Percentiles rank a stretch among this genome's conserved stretches.
Evolutionary conservation across 495 filamentous ascomycete genomes (phyloP).

Genomic region (Astrocystis sublimbata): DNA sequence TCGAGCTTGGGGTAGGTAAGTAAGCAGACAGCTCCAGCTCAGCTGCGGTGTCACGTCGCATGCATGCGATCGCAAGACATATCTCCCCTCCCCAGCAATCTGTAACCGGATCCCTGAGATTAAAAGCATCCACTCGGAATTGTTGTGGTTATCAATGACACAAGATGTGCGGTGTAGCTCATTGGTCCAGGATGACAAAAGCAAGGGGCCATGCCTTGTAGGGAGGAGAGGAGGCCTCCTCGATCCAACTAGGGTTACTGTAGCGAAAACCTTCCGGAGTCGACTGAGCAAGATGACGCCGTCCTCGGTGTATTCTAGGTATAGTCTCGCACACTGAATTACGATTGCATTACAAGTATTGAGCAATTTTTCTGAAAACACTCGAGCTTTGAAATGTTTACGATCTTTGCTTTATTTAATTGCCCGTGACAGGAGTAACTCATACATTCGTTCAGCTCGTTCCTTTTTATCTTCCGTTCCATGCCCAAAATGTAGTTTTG

Average conservation of each 20-base stretch:
- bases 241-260: neutral
- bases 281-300: too few species aligned
- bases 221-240: neutral
- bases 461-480: neutral
- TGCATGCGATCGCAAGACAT: neutral
- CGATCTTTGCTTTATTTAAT: neutral
- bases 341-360: neutral
- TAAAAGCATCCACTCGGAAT: slow-evolving; percentile 2
- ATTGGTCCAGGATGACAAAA: neutral
- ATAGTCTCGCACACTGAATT: too few species aligned
- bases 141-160: neutral
- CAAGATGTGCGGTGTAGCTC: neutral
- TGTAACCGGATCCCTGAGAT: neutral
- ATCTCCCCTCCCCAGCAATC: neutral
- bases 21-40: too few species aligned
- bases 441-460: neutral
- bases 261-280: too few species aligned
- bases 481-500: neutral
- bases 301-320: too few species aligned
- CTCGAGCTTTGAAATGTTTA: neutral
- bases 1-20: neutral
- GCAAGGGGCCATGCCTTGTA: neutral
- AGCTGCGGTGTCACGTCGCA: slow-evolving; percentile 11
- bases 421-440: neutral
- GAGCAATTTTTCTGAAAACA: neutral